phyloP scores from a whole-genome alignment of 345 rosid species.

The Pistacia integerrima region DNA sequence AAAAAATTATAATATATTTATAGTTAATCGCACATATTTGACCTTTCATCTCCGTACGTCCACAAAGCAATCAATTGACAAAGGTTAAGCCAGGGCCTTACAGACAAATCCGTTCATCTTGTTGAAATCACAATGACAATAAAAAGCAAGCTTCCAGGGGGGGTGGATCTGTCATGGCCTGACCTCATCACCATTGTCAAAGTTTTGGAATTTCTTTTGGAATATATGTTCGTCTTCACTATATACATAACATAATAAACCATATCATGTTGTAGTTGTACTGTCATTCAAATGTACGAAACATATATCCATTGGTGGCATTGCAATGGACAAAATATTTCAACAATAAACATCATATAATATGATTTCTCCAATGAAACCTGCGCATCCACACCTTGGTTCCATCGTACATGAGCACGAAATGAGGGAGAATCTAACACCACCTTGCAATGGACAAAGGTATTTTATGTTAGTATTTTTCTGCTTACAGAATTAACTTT shows the following conservation, averaged over 20 bases:
- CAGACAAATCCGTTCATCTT: neutral
- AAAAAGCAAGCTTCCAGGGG: neutral
- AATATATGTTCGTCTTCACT: too few species aligned
- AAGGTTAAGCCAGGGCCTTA: too few species aligned
- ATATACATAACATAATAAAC: too few species aligned
- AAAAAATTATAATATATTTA: too few species aligned
- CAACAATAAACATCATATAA: neutral
- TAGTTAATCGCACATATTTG: too few species aligned
- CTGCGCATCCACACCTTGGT: neutral
- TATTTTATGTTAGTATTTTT: neutral
- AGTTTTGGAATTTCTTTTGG: neutral
- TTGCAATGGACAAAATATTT: neutral
- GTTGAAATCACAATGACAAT: neutral
- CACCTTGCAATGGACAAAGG: neutral
- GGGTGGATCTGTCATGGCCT: too few species aligned
- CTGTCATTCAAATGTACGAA: too few species aligned
- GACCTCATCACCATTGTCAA: neutral
- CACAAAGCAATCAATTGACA: too few species aligned
- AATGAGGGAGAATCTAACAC: neutral
- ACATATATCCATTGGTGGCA: neutral
- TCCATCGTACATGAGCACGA: neutral
- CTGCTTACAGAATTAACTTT: too few species aligned
- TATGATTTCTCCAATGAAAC: conserved; percentile 7
- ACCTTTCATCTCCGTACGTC: too few species aligned
- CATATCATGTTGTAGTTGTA: too few species aligned